Evolutionary conservation across 1,139 yeast species (phyloP).

Genomic region (Pneumocystis murina): DNA sequence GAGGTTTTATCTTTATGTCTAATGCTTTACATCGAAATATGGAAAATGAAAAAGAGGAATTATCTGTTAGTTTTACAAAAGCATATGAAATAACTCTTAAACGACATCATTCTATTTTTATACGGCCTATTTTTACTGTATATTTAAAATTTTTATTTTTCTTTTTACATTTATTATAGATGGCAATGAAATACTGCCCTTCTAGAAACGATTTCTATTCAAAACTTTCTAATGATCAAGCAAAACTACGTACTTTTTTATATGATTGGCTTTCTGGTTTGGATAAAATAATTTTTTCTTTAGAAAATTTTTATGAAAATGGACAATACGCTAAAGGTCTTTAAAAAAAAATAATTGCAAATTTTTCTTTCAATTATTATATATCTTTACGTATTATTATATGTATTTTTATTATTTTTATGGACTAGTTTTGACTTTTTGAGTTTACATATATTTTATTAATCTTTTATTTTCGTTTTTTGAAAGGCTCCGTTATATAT

Average conservation of each 20-base stretch:
- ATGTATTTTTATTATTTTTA: not conserved
- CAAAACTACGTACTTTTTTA: conserved; percentile 49
- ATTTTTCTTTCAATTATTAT: not conserved
- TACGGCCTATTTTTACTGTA: conserved; percentile 65
- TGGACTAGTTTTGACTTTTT: too few species aligned
- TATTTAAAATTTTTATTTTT: not conserved
- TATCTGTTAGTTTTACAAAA: conserved; percentile 64
- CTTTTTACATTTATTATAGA: conserved; percentile 18
- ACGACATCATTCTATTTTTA: conserved; percentile 65
- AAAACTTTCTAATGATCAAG: conserved; percentile 49
- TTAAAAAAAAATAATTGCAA: conserved; percentile 24
- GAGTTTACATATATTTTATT: too few species aligned
- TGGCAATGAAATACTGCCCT: conserved; percentile 94
- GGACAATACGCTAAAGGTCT: conserved; percentile 86
- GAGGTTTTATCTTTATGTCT: conserved; percentile 81
- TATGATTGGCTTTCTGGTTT: conserved; percentile 61
- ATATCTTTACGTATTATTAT: not conserved
- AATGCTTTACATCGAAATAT: conserved; percentile 73
- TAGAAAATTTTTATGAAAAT: conserved; percentile 57
- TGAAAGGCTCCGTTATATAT: too few species aligned
- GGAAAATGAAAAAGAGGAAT: conserved; percentile 44
- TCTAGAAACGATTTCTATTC: conserved; percentile 73
- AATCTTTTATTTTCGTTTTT: too few species aligned
- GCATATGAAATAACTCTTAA: conserved; percentile 68
- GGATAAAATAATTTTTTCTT: conserved; percentile 56